phyloP scores from a whole-genome alignment of 306 rosid genomes.

The Fagus sylvatica region DNA sequence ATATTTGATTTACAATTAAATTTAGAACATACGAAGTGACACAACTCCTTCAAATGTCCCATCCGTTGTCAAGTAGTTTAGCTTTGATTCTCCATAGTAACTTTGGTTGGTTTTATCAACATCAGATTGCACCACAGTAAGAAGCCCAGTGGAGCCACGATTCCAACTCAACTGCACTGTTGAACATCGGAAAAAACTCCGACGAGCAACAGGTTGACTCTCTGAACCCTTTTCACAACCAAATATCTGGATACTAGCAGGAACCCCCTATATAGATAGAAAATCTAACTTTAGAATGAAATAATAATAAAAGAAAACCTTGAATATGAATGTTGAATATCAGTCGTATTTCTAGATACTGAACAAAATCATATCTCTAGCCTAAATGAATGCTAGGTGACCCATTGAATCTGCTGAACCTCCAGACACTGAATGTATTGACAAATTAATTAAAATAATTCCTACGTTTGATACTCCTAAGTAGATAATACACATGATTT shows the following conservation, averaged over 20 bases:
- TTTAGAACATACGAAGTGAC: constrained; percentile 74
- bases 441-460: background rate
- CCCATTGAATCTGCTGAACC: background rate
- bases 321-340: background rate
- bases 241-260: constrained; percentile 88
- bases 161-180: constrained; percentile 86
- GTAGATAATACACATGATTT: background rate
- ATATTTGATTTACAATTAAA: background rate
- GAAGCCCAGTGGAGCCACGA: constrained; percentile 79
- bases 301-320: constrained; percentile 12
- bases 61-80: constrained; percentile 84
- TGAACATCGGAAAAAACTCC: constrained; percentile 88
- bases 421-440: constrained; percentile 4
- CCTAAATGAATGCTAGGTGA: constrained; percentile 4
- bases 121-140: constrained; percentile 83
- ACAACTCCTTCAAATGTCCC: constrained; percentile 85
- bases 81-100: constrained; percentile 91
- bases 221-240: constrained; percentile 57
- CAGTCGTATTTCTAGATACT: constrained; percentile 23
- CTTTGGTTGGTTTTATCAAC: constrained; percentile 98
- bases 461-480: background rate
- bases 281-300: constrained; percentile 8
- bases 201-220: constrained; percentile 68
- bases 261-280: constrained; percentile 65
- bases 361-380: constrained; percentile 20